Conservation (phyloP, 768 basidiomycete genomes). For the Tricholoma terreum region DNA sequence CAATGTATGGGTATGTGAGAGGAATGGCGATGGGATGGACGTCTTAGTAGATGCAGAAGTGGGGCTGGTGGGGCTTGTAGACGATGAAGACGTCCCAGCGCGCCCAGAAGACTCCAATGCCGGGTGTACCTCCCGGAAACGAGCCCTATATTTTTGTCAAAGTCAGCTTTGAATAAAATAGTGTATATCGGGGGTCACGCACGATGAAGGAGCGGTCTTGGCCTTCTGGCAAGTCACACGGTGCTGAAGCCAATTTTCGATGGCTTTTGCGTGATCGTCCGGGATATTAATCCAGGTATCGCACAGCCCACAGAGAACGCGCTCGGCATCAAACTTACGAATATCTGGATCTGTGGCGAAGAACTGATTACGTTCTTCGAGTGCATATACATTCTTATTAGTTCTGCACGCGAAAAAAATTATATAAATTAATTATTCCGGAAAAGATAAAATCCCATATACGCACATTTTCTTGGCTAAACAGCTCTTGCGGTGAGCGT, state of each 20-base stretch:
- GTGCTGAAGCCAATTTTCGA: slow-evolving; percentile 66
- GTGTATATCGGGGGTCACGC: slow-evolving; percentile 3
- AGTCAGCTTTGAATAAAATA: slow-evolving; percentile 1
- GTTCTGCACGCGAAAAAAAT: slow-evolving; percentile 21
- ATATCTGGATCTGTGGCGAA: slow-evolving; percentile 66
- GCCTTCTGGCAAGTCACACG: slow-evolving; percentile 51
- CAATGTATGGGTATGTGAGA: slow-evolving; percentile 7
- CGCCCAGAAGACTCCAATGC: background rate
- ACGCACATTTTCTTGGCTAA: slow-evolving; percentile 73
- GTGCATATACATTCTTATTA: slow-evolving; percentile 53
- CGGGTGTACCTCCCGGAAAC: background rate
- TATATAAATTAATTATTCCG: slow-evolving; percentile 1
- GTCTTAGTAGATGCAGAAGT: slow-evolving; percentile 6
- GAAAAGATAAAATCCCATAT: background rate
- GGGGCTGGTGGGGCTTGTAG: slow-evolving; percentile 3
- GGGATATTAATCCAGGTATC: slow-evolving; percentile 64
- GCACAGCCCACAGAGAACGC: slow-evolving; percentile 66
- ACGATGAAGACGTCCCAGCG: slow-evolving; percentile 5
- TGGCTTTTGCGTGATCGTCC: slow-evolving; percentile 58
- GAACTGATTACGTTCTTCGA: slow-evolving; percentile 56
- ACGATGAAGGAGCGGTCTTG: slow-evolving; percentile 8
- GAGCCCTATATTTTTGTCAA: background rate
- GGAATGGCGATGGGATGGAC: slow-evolving; percentile 6
- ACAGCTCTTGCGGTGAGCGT: slow-evolving; percentile 81
- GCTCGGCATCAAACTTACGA: slow-evolving; percentile 73